These are phyloP conservation scores for Alternaria solani DNA, from an alignment of 2,329 filamentous ascomycete genomes.

Conservation along the genomic window DNA sequence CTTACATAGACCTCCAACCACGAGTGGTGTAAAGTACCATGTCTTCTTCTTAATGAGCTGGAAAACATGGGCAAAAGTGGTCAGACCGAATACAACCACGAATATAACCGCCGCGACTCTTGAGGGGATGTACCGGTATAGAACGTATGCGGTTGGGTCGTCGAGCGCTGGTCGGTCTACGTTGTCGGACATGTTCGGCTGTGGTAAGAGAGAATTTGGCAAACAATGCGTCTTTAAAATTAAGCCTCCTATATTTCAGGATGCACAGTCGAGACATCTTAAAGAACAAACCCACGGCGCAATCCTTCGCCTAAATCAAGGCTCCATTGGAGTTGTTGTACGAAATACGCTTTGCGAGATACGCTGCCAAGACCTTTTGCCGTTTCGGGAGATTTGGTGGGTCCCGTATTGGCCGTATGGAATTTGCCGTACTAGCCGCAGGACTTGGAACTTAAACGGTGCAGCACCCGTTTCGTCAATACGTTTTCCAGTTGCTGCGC, in stretches of 20 bases:
- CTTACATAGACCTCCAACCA: constrained; percentile 60
- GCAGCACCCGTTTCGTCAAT: background rate
- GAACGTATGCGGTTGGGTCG: constrained; percentile 22
- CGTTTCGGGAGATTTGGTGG: background rate
- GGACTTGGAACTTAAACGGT: background rate
- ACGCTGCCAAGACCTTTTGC: background rate
- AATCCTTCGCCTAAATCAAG: background rate
- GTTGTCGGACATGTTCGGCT: constrained; percentile 1
- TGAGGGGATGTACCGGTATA: constrained; percentile 53
- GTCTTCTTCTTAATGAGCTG: constrained; percentile 54
- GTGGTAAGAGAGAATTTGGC: background rate
- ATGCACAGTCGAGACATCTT: background rate
- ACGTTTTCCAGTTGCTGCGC: background rate
- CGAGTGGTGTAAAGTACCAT: constrained; percentile 62
- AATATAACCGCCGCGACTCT: constrained; percentile 58
- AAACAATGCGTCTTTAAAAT: background rate
- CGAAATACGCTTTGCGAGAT: background rate
- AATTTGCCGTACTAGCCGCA: background rate
- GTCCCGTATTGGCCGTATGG: constrained; percentile 2
- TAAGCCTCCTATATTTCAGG: background rate
- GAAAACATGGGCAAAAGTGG: constrained; percentile 53
- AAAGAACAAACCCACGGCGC: background rate
- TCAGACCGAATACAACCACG: constrained; percentile 54
- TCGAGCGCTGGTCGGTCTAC: constrained; percentile 22
- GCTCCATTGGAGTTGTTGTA: background rate